Evolutionary conservation across 2,329 filamentous ascomycete species (phyloP), one percentile per base, ranked within the genome.

Genomic region (Stagonosporopsis rhizophila): DNA sequence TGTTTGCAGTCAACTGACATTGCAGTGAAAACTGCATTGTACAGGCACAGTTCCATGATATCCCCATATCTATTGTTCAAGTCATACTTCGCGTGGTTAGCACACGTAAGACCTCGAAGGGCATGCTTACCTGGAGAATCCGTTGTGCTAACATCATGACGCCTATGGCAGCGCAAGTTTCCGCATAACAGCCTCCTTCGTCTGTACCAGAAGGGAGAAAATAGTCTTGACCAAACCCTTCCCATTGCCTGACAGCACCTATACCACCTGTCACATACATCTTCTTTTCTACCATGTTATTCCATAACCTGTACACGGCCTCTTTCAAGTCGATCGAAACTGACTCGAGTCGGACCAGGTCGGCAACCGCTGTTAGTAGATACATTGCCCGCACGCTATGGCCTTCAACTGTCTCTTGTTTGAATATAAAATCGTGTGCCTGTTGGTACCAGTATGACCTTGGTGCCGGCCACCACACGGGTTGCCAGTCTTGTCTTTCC

Each of bases 251-350:
- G 37, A 84, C 78, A 0, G 77, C 80, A 1, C 86, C 85, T 48
- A 88, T 82, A 1, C 84, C 85, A 1, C 85, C 85, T 0, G 85
- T 88, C 11, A 86, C 65, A 56, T 86, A 88, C 81, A 87, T 85
- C 66, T 87, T 87, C 52, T 83, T 40, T 11, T 41, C 75, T 0
- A 85, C 79, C 83, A 87, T 87, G 59, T 87, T 86, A 25, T 79
- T 69, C 85, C 85, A 88, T 4, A 87, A 71, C 7, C 79, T 72
- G 23, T 75, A 65, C 0, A 87, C 62, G 2, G 82, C 76, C 0
- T 69, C 64, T 17, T 38, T 28, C n/a, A 56, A 35, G 6, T 35
- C 47, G 15, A 15, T 20, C n/a, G 47, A 50, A 12, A 28, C 38
- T 35, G 47, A 15, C 8, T 28, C 19, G 22, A 50, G 27, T 28